Evolutionary conservation across 768 basidiomycete genomes (phyloP).

Genomic region (Tubosaeta sp.): DNA sequence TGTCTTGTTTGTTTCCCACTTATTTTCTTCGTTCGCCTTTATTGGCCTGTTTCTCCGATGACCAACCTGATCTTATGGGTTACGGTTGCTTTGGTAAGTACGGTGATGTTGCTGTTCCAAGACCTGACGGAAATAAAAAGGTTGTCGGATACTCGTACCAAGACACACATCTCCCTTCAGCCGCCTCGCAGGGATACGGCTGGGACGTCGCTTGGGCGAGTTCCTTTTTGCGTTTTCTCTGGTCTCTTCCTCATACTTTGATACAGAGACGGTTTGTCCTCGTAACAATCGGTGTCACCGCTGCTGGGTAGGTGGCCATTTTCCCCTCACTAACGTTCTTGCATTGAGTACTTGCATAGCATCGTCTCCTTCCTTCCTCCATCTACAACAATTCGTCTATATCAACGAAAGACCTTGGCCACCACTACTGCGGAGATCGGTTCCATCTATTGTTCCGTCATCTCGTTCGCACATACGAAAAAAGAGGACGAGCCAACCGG

Average conservation of each 20-base stretch:
- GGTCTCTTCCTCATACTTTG: neutral
- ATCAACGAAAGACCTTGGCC: constrained; percentile 67
- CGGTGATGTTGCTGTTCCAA: neutral
- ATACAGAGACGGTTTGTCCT: constrained; percentile 60
- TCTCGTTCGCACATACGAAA: constrained; percentile 64
- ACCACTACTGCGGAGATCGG: constrained; percentile 68
- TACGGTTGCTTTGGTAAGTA: constrained; percentile 53
- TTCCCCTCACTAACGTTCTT: neutral
- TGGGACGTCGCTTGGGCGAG: constrained; percentile 69
- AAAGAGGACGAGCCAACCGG: constrained; percentile 45
- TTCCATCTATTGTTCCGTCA: constrained; percentile 66
- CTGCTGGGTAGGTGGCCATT: constrained; percentile 67
- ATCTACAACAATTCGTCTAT: constrained; percentile 68
- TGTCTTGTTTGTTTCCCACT: constrained; percentile 68
- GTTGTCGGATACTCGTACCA: constrained; percentile 74
- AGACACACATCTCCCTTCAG: constrained; percentile 45
- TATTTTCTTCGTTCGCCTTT: constrained; percentile 65
- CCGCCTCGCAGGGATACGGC: constrained; percentile 55
- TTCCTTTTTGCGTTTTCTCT: neutral
- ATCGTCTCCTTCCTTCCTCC: constrained; percentile 71
- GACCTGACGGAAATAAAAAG: constrained; percentile 29
- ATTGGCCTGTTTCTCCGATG: constrained; percentile 71
- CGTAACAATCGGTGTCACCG: constrained; percentile 66
- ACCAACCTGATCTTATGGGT: constrained; percentile 68
- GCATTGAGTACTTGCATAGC: constrained; percentile 31